Conservation (phyloP, 345 rosid species). For the Bruguiera gymnorhiza region DNA sequence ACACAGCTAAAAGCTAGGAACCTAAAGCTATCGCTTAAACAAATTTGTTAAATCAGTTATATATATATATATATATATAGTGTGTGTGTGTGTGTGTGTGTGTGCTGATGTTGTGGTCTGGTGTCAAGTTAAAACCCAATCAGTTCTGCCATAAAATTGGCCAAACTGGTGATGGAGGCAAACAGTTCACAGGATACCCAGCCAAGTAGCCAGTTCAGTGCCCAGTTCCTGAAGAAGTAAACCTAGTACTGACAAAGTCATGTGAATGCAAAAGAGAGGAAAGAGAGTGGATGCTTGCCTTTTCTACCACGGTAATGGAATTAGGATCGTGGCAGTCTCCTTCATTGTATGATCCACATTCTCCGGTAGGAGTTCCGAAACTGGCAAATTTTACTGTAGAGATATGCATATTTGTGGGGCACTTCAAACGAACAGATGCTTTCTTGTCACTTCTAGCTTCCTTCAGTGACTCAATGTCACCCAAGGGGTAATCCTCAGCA, state of each 20-base stretch:
- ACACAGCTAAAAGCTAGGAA: too few relatives aligned
- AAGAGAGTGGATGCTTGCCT: conserved; percentile 27
- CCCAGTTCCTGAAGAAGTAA: too few relatives aligned
- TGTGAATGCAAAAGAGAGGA: background rate
- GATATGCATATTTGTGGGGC: conserved; percentile 37
- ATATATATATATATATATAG: background rate
- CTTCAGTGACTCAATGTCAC: conserved; percentile 12
- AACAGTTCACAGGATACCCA: too few relatives aligned
- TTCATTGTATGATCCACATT: conserved; percentile 43
- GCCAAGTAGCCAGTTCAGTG: too few relatives aligned
- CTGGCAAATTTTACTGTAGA: conserved; percentile 52
- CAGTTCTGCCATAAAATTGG: too few relatives aligned
- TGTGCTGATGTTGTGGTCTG: too few relatives aligned
- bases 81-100: too few relatives aligned
- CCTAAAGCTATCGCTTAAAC: background rate
- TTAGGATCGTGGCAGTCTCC: conserved; percentile 61
- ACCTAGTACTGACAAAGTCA: background rate
- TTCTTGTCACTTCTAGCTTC: conserved; percentile 21
- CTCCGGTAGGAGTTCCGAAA: conserved; percentile 58
- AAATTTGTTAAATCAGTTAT: background rate
- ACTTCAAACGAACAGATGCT: conserved; percentile 37
- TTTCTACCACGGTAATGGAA: conserved; percentile 39
- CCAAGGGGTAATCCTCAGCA: conserved; percentile 42
- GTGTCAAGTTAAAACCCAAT: too few relatives aligned
- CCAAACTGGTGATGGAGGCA: too few relatives aligned